Percentiles rank a stretch among this genome's conserved stretches.
These are phyloP conservation scores for Canna indica DNA, from an alignment of 176 grass and related monocot genomes.

Conservation along the genomic window DNA sequence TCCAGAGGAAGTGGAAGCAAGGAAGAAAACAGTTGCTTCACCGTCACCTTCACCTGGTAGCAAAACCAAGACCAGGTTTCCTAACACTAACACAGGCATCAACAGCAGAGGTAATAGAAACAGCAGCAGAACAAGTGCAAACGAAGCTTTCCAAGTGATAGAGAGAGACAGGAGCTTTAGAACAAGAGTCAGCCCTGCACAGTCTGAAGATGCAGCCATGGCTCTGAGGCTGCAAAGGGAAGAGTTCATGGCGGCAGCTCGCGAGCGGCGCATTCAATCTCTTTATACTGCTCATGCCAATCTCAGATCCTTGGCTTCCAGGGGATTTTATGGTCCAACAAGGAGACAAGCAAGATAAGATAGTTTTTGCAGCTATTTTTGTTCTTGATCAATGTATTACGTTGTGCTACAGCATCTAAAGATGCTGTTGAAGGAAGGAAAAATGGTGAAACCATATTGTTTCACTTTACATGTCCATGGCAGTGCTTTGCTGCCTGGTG, in stretches of 20 bases:
- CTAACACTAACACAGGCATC: conserved; percentile 10
- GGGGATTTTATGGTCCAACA: conserved; percentile 30
- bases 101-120: conserved; percentile 30
- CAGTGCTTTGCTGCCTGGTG: neutral
- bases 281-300: conserved; percentile 43
- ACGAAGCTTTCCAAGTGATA: conserved; percentile 35
- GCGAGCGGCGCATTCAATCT: conserved; percentile 22
- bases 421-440: too few relatives aligned
- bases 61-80: neutral
- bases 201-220: conserved; percentile 58
- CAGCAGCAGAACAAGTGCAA: conserved; percentile 24
- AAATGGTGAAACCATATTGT: neutral
- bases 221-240: conserved; percentile 68
- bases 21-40: conserved; percentile 28
- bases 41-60: conserved; percentile 14
- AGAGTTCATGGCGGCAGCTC: conserved; percentile 53
- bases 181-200: conserved; percentile 16
- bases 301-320: conserved; percentile 58
- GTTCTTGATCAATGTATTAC: neutral
- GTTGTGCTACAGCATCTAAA: neutral
- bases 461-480: neutral
- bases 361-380: neutral
- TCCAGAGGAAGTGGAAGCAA: conserved; percentile 57
- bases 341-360: conserved; percentile 13
- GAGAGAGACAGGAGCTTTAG: conserved; percentile 10